phyloP scores from a whole-genome alignment of 2,329 filamentous ascomycete species.

The Xylariaceae sp. region DNA sequence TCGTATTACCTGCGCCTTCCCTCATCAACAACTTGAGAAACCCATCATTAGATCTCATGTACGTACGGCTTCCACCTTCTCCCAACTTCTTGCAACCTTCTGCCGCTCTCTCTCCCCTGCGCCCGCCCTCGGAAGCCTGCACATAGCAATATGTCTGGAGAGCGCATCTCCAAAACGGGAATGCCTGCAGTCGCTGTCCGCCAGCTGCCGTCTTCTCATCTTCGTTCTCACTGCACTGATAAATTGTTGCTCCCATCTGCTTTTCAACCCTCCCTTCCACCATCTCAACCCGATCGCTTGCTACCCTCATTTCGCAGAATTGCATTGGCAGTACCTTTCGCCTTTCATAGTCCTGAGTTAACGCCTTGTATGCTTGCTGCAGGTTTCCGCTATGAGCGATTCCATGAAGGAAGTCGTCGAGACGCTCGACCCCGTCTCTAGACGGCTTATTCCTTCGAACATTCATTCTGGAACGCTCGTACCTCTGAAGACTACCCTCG shows the following conservation, averaged over 20 bases:
- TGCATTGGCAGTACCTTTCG: constrained; percentile 1
- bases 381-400: constrained; percentile 34
- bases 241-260: constrained; percentile 1
- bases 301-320: constrained; percentile 6
- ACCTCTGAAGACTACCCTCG: constrained; percentile 59
- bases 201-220: background rate
- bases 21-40: background rate
- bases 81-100: constrained; percentile 1
- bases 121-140: background rate
- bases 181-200: background rate
- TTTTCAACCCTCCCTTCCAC: background rate
- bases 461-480: constrained; percentile 40
- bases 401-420: constrained; percentile 35
- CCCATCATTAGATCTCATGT: constrained; percentile 5
- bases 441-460: constrained; percentile 29
- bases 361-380: constrained; percentile 29
- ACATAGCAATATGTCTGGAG: constrained; percentile 5
- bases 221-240: constrained; percentile 1
- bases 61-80: constrained; percentile 5
- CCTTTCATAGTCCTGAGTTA: constrained; percentile 17
- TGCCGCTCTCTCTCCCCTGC: background rate
- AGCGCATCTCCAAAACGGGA: background rate
- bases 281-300: background rate
- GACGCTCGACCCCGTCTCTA: constrained; percentile 34
- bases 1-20: constrained; percentile 9